Evolutionary conservation across 139 green algal species (phyloP).

Genomic region (Chlorella sp.): DNA sequence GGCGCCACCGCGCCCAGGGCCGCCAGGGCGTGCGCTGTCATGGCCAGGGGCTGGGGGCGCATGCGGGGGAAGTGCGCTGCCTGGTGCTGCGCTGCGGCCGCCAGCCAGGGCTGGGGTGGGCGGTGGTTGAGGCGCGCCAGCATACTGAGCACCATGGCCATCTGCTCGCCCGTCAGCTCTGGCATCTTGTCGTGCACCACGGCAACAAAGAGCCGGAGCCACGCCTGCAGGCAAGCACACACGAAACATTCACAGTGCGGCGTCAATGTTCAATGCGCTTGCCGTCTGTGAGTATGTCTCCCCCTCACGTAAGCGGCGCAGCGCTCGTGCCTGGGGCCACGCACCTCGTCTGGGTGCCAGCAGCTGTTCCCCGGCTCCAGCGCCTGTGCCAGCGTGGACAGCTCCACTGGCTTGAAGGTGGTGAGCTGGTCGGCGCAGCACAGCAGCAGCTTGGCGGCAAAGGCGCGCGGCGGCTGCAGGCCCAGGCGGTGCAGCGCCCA

Average conservation of each 20-base stretch:
- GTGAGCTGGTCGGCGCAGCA: neutral
- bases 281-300: too few species aligned
- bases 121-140: neutral
- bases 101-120: neutral
- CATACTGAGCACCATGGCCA: neutral
- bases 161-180: neutral
- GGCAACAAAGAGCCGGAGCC: neutral
- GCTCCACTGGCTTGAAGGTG: neutral
- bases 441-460: neutral
- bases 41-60: neutral
- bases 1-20: neutral
- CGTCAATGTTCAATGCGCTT: too few species aligned
- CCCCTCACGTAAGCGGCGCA: too few species aligned
- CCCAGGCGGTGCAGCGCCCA: slow-evolving; percentile 16
- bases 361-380: too few species aligned
- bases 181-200: neutral
- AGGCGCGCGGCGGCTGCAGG: neutral
- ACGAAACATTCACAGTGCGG: neutral
- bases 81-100: neutral
- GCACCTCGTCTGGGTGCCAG: too few species aligned
- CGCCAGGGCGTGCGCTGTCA: neutral
- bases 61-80: neutral
- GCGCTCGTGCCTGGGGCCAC: too few species aligned
- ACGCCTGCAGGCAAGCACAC: neutral
- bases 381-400: neutral